Evolutionary conservation across 2,329 filamentous ascomycete genomes (phyloP), one percentile per base, ranked within the genome.

Genomic region (Ophiostoma sp.): DNA sequence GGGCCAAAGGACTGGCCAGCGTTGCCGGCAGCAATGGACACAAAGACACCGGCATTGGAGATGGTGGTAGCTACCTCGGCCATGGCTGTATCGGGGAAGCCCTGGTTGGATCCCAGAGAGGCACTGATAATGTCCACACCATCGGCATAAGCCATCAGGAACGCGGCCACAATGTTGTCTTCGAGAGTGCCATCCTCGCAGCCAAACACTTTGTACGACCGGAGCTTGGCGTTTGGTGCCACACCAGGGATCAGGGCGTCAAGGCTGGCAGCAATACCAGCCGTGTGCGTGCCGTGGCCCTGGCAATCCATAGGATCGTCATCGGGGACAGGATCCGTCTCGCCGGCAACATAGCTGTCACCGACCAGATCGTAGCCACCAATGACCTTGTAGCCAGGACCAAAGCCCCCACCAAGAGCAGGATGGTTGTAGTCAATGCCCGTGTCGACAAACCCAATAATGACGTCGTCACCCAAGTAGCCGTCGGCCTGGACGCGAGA

Each of bases 91-190:
- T 79, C 78, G 0, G 80, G 75, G 77, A 78, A 82, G 22, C 85
- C 85, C 82, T 84, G 22, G 81, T 39, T 12, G 28, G 22, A 22
- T 80, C 72, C 72, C 9, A 75, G 31, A 0, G 52, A 68, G 7
- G 72, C 64, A 4, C 82, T 83, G 71, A 86, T 85, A 36, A 86
- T 77, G 73, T 86, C 84, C n/a, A 75, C 80, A 0, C 80, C 81
- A 28, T 81, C 79, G 6, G 79, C 76, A 68, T 80, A 82, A 1
- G 82, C 82, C 55, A 72, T 74, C 6, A 83, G 77, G 70, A 82
- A 82, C 0, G 79, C 80, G 6, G 80, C 80, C 8, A 83, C 81
- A 28, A 82, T 64, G 9, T 77, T 78, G 59, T 78, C 80, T 28
- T 80, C 78, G 69, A 78, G 76, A 3, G 78, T 79, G 15, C 45